These are phyloP conservation scores for Kuraishia hungarica DNA, from an alignment of 805 yeast genomes.

Conservation along the genomic window DNA sequence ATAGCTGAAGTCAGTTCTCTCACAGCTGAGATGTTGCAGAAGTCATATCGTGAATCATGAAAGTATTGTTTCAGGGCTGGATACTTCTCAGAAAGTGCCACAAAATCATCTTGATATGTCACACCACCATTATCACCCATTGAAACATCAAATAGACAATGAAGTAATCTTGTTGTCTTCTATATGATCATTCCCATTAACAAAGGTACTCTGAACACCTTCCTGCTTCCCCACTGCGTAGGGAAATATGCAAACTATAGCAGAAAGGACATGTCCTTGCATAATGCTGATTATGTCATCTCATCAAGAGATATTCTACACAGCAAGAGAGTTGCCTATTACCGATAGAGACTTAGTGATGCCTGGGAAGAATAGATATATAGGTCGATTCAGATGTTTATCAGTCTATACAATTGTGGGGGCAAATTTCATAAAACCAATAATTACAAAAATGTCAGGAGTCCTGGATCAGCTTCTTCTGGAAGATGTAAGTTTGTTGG, in stretches of 20 bases:
- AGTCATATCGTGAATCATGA: slow-evolving; percentile 11
- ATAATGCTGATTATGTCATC: neutral
- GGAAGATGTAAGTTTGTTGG: slow-evolving; percentile 44
- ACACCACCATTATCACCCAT: neutral
- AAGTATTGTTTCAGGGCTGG: slow-evolving; percentile 11
- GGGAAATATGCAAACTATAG: too few species aligned
- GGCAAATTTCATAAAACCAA: neutral
- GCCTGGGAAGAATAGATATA: neutral
- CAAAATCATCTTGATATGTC: slow-evolving; percentile 5
- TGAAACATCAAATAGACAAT: neutral
- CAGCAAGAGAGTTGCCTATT: too few species aligned
- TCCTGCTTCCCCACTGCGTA: too few species aligned
- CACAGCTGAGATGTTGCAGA: slow-evolving; percentile 13
- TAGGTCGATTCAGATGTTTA: too few species aligned
- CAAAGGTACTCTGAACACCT: too few species aligned
- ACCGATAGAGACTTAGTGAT: neutral
- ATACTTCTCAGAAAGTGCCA: slow-evolving; percentile 7
- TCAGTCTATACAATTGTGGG: neutral
- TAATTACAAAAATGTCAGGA: slow-evolving; percentile 27
- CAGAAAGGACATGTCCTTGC: neutral
- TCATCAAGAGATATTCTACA: neutral
- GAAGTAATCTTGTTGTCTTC: neutral
- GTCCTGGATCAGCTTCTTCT: slow-evolving; percentile 63
- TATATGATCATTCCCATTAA: too few species aligned
- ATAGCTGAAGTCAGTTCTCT: slow-evolving; percentile 13